Evolutionary conservation across 192 early-diverging fungal genomes (phyloP).

Genomic region (Oehlia diaphana): DNA sequence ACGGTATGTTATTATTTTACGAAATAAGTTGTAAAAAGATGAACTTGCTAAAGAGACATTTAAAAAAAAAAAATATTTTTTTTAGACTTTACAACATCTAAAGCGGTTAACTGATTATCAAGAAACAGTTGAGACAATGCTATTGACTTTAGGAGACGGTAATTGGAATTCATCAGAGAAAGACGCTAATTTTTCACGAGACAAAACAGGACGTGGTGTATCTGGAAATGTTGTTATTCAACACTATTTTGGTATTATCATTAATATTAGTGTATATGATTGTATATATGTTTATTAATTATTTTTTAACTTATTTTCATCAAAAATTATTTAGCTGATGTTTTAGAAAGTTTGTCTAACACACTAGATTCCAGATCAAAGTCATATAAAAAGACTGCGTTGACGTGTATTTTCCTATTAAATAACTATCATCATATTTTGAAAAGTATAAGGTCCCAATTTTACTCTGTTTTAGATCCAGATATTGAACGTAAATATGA

Average conservation of each 20-base stretch:
- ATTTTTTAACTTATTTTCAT: background rate
- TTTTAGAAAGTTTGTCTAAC: conserved; percentile 55
- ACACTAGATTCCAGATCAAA: conserved; percentile 69
- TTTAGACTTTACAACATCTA: conserved; percentile 61
- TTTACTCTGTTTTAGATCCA: conserved; percentile 53
- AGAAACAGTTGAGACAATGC: conserved; percentile 56
- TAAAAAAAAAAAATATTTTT: too few species aligned
- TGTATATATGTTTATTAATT: too few species aligned
- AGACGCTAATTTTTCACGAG: conserved; percentile 28
- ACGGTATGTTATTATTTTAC: conserved; percentile 50
- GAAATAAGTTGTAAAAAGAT: too few species aligned
- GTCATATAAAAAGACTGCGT: conserved; percentile 67
- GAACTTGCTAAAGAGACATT: too few species aligned
- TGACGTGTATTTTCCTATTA: conserved; percentile 71
- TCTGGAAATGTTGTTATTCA: conserved; percentile 34
- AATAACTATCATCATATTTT: conserved; percentile 83
- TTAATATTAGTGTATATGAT: background rate
- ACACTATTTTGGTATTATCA: conserved; percentile 39
- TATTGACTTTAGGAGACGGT: conserved; percentile 55
- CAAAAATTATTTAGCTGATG: conserved; percentile 44
- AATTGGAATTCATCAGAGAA: conserved; percentile 52
- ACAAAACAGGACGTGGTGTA: conserved; percentile 22
- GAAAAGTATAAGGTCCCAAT: conserved; percentile 58
- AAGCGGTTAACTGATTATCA: conserved; percentile 58
- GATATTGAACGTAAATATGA: conserved; percentile 53